These are phyloP conservation scores for Saccharomyces kudriavzevii DNA, from an alignment of 805 yeast species.

Conservation along the genomic window DNA sequence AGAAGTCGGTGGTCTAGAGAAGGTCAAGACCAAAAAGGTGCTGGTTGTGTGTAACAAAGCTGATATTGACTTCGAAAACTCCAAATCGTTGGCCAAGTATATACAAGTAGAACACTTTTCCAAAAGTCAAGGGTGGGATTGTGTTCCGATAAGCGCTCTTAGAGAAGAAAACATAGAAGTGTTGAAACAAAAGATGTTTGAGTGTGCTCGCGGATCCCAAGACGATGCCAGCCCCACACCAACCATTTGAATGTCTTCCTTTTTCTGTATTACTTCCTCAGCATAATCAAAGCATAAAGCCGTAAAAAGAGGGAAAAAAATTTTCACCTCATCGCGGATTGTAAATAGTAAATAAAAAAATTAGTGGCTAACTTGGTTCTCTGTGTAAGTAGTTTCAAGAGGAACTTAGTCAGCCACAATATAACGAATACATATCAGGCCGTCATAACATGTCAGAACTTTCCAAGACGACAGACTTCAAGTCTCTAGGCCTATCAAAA, in stretches of 20 bases:
- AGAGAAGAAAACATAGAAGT: slow-evolving; percentile 63
- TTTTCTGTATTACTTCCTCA: not conserved
- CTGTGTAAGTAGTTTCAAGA: not conserved
- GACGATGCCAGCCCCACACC: not conserved
- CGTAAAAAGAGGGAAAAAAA: not conserved
- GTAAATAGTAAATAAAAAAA: not conserved
- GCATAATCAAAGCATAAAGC: not conserved
- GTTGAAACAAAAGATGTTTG: slow-evolving; percentile 66
- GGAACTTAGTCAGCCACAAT: not conserved
- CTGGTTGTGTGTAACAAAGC: slow-evolving; percentile 92
- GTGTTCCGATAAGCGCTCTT: slow-evolving; percentile 79
- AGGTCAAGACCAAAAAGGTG: slow-evolving; percentile 53
- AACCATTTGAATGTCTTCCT: not conserved
- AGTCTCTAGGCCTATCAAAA: slow-evolving; percentile 64
- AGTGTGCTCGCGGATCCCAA: slow-evolving; percentile 19
- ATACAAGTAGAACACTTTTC: slow-evolving; percentile 38
- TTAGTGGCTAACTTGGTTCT: not conserved
- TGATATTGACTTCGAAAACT: slow-evolving; percentile 43
- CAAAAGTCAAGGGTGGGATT: slow-evolving; percentile 47
- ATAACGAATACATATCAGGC: not conserved
- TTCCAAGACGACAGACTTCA: slow-evolving; percentile 32
- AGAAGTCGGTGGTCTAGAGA: slow-evolving; percentile 59
- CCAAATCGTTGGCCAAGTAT: slow-evolving; percentile 42
- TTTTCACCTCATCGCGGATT: not conserved
- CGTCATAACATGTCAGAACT: slow-evolving; percentile 6